These are phyloP conservation scores for Tothia fuscella DNA, from an alignment of 2,329 filamentous ascomycete genomes.

Conservation along the genomic window DNA sequence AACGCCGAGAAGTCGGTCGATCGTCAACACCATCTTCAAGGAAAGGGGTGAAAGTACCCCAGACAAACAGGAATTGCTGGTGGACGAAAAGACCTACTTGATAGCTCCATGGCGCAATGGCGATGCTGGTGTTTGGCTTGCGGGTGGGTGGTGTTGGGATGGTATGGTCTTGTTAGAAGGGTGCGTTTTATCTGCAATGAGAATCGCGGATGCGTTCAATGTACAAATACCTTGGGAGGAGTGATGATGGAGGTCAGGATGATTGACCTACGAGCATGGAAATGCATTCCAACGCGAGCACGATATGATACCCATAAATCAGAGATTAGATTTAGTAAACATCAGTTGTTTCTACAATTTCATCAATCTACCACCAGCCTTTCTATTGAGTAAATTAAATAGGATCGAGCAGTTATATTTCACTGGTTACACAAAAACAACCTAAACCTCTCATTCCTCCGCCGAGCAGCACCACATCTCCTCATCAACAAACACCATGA, in stretches of 20 bases:
- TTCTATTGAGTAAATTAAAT: too few species aligned
- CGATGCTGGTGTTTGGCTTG: constrained; percentile 41
- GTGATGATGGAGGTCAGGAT: background rate
- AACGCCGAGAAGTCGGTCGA: constrained; percentile 34
- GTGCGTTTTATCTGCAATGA: constrained; percentile 47
- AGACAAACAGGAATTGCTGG: too few species aligned
- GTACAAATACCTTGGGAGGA: constrained; percentile 30
- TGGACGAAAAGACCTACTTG: constrained; percentile 10
- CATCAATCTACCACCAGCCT: too few species aligned
- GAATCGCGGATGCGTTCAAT: constrained; percentile 40
- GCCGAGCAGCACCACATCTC: too few species aligned
- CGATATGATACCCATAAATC: too few species aligned
- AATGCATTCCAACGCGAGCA: too few species aligned
- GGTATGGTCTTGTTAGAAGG: constrained; percentile 52
- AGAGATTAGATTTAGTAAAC: background rate
- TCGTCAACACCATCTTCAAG: constrained; percentile 37
- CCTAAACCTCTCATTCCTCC: too few species aligned
- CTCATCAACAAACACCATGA: too few species aligned
- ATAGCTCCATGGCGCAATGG: constrained; percentile 45
- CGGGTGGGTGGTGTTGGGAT: constrained; percentile 53
- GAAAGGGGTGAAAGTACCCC: background rate
- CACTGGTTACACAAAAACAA: too few species aligned
- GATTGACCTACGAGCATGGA: background rate
- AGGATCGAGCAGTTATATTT: too few species aligned
- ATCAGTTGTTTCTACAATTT: background rate